These are phyloP conservation scores for Ogataea glucozyma DNA, from an alignment of 805 yeast genomes.

Conservation along the genomic window DNA sequence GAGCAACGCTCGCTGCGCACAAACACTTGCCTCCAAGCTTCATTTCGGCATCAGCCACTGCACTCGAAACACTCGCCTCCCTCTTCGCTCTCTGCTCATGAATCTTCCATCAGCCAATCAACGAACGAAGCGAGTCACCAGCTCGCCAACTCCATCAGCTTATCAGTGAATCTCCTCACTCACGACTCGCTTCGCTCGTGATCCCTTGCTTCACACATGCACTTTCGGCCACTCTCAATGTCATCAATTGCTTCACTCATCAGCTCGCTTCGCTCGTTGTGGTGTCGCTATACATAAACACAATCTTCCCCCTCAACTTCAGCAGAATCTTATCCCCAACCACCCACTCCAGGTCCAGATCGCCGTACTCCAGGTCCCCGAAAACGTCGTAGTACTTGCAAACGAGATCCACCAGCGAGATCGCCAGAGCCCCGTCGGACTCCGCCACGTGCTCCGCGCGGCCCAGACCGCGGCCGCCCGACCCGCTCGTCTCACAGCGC, in stretches of 20 bases:
- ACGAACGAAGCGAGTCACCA: background rate
- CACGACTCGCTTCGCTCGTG: background rate
- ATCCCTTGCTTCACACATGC: background rate
- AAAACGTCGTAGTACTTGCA: constrained; percentile 26
- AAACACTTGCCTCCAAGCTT: too few species aligned
- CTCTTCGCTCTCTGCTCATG: background rate
- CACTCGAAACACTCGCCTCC: too few species aligned
- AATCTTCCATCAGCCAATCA: background rate
- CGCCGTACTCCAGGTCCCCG: constrained; percentile 15
- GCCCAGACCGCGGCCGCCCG: background rate
- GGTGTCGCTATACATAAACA: constrained; percentile 25
- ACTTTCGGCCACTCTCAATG: background rate
- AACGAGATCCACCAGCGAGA: constrained; percentile 25
- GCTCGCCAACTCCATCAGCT: too few species aligned
- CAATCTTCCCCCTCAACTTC: constrained; percentile 22
- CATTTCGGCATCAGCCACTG: too few species aligned
- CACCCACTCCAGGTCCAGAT: constrained; percentile 29
- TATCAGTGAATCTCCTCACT: too few species aligned
- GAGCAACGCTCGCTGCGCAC: too few species aligned
- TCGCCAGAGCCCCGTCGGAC: background rate
- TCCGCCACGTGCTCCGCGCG: constrained; percentile 3
- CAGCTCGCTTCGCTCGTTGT: background rate
- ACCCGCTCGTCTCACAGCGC: background rate
- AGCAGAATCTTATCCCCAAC: constrained; percentile 23
- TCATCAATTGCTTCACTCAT: background rate